phyloP scores from a whole-genome alignment of 805 yeast species.

The Blastobotrys parvus region DNA sequence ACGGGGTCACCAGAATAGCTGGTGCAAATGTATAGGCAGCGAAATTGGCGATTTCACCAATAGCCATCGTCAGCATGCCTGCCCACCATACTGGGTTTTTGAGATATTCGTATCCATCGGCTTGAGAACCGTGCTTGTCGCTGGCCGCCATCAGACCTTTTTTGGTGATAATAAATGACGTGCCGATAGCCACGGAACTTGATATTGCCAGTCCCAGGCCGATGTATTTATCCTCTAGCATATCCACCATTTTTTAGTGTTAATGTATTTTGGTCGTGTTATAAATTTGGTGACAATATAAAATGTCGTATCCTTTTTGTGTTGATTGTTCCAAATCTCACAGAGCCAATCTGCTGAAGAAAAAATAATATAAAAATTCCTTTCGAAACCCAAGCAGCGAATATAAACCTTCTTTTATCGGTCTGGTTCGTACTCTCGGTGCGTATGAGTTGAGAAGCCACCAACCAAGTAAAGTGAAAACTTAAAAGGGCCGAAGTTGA shows the following conservation, averaged over 20 bases:
- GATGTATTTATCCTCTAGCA: conserved; percentile 74
- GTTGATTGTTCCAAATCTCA: too few relatives aligned
- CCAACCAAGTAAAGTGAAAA: too few relatives aligned
- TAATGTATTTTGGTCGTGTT: too few relatives aligned
- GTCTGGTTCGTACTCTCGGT: too few relatives aligned
- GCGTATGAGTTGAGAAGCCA: too few relatives aligned
- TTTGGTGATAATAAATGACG: conserved; percentile 82
- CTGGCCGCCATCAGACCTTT: conserved; percentile 73
- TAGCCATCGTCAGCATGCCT: conserved; percentile 80
- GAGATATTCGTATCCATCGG: conserved; percentile 70
- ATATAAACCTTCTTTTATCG: too few relatives aligned
- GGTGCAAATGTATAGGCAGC: conserved; percentile 96
- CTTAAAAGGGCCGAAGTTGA: too few relatives aligned
- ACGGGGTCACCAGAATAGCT: conserved; percentile 82
- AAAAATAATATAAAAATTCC: too few relatives aligned
- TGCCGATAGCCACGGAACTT: conserved; percentile 82
- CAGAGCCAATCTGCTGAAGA: too few relatives aligned
- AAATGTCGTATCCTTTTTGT: too few relatives aligned
- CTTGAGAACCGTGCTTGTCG: conserved; percentile 50
- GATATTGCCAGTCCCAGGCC: conserved; percentile 84
- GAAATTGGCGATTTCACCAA: conserved; percentile 86
- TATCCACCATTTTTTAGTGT: conserved; percentile 8
- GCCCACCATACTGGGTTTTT: conserved; percentile 92
- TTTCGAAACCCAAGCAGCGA: too few relatives aligned
- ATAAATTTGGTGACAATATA: too few relatives aligned